These are phyloP conservation scores for Paecilomyces niveus DNA, from an alignment of 2,329 filamentous ascomycete species.

Conservation along the genomic window DNA sequence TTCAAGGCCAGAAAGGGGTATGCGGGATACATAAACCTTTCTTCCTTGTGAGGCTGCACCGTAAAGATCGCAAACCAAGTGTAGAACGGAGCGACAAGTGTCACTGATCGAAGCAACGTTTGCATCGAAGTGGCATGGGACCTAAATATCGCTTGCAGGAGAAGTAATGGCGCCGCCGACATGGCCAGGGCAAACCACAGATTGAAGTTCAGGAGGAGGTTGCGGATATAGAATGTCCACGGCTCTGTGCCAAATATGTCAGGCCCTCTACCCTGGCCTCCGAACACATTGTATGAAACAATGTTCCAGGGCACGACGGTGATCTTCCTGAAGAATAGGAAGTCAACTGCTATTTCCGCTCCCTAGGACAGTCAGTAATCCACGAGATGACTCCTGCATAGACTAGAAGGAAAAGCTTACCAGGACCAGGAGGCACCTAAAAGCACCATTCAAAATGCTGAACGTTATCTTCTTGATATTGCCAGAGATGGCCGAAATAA, in stretches of 20 bases:
- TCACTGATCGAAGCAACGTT: slow-evolving; percentile 65
- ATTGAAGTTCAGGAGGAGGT: slow-evolving; percentile 90
- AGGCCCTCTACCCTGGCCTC: slow-evolving; percentile 67
- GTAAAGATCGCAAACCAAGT: slow-evolving; percentile 92
- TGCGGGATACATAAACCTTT: slow-evolving; percentile 95
- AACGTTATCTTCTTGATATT: slow-evolving; percentile 53
- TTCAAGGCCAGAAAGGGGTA: slow-evolving; percentile 89
- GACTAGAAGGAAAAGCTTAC: slow-evolving; percentile 42
- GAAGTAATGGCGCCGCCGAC: slow-evolving; percentile 64
- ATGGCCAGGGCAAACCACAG: slow-evolving; percentile 83
- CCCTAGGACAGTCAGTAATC: slow-evolving; percentile 42
- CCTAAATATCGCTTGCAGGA: slow-evolving; percentile 62
- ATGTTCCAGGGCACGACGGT: slow-evolving; percentile 84
- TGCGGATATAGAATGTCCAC: slow-evolving; percentile 94
- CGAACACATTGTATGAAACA: slow-evolving; percentile 90
- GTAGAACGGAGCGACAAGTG: slow-evolving; percentile 82
- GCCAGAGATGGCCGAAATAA: slow-evolving; percentile 48
- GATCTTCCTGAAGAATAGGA: slow-evolving; percentile 75
- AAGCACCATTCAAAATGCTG: slow-evolving; percentile 59
- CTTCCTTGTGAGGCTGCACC: slow-evolving; percentile 90
- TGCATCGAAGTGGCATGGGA: slow-evolving; percentile 57
- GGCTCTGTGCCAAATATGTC: slow-evolving; percentile 93
- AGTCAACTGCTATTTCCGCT: slow-evolving; percentile 64
- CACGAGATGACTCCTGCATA: not conserved
- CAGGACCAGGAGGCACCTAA: slow-evolving; percentile 61